Evolutionary conservation across 2,329 filamentous ascomycete species (phyloP).

Genomic region (Orbilia javanica): DNA sequence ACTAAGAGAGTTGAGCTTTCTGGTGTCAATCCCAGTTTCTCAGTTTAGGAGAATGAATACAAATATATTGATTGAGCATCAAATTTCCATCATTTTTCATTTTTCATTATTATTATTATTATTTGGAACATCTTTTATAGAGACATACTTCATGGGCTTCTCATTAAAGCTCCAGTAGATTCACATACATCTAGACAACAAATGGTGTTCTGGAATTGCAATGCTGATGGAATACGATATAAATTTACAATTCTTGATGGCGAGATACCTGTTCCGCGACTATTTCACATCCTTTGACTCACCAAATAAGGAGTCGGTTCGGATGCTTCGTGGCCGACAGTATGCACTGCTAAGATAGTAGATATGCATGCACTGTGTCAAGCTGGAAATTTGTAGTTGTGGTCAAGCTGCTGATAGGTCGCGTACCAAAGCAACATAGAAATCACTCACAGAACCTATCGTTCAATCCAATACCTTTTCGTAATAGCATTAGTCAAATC

Average conservation of each 20-base stretch:
- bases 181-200: too few relatives aligned
- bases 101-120: too few relatives aligned
- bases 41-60: slow-evolving; percentile 19
- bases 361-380: neutral
- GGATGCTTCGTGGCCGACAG: slow-evolving; percentile 41
- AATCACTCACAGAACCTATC: slow-evolving; percentile 37
- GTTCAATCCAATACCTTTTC: slow-evolving; percentile 5
- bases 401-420: slow-evolving; percentile 45
- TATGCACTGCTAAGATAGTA: slow-evolving; percentile 1
- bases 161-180: too few relatives aligned
- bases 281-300: neutral
- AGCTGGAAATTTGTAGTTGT: slow-evolving; percentile 17
- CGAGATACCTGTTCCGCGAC: too few relatives aligned
- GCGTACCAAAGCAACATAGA: too few relatives aligned
- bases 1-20: slow-evolving; percentile 56
- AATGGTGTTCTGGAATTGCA: too few relatives aligned
- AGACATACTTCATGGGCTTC: too few relatives aligned
- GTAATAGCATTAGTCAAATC: slow-evolving; percentile 55
- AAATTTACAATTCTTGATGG: too few relatives aligned
- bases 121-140: too few relatives aligned
- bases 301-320: slow-evolving; percentile 10
- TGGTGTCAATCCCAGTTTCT: slow-evolving; percentile 30
- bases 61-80: neutral
- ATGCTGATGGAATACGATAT: too few relatives aligned
- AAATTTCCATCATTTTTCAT: neutral